phyloP scores from a whole-genome alignment of 805 yeast species.

The Candida loeiensis region DNA sequence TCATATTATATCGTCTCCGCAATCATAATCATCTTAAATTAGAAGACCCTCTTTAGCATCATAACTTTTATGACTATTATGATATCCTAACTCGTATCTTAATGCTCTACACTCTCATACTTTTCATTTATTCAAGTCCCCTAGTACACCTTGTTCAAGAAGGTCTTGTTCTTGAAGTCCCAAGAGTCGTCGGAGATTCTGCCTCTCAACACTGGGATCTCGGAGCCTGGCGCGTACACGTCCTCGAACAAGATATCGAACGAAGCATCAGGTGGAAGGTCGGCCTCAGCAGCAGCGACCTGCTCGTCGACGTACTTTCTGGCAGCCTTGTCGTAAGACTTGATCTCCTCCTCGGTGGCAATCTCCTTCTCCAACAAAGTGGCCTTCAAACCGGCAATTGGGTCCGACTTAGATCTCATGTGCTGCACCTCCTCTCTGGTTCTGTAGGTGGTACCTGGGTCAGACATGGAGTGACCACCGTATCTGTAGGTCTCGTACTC shows the following conservation, averaged over 20 bases:
- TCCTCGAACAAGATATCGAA: slow-evolving; percentile 94
- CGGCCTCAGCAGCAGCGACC: slow-evolving; percentile 87
- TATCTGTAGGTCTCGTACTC: slow-evolving; percentile 99
- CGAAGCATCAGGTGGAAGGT: slow-evolving; percentile 94
- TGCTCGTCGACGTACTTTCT: slow-evolving; percentile 95
- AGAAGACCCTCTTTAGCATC: no score
- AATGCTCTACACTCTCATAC: no score
- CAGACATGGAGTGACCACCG: slow-evolving; percentile 99
- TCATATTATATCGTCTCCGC: no score
- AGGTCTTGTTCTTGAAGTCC: slow-evolving; percentile 59
- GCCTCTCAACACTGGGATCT: slow-evolving; percentile 90
- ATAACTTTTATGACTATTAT: no score
- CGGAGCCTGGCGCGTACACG: slow-evolving; percentile 92
- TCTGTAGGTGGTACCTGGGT: slow-evolving; percentile 99
- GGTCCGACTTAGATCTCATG: slow-evolving; percentile 98
- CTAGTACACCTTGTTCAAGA: slow-evolving; percentile 46
- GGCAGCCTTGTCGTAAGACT: slow-evolving; percentile 91
- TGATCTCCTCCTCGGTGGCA: slow-evolving; percentile 93
- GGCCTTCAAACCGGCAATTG: slow-evolving; percentile 92
- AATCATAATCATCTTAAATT: no score
- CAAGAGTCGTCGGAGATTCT: slow-evolving; percentile 95
- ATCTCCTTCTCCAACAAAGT: slow-evolving; percentile 76
- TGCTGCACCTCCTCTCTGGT: slow-evolving; percentile 99
- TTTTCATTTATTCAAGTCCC: neutral
- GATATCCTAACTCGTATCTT: neutral